A percentile compares a stretch with the other conserved stretches of the same genome.
These are phyloP conservation scores for Penicillium hordei DNA, from an alignment of 2,329 filamentous ascomycete species.

Conservation along the genomic window DNA sequence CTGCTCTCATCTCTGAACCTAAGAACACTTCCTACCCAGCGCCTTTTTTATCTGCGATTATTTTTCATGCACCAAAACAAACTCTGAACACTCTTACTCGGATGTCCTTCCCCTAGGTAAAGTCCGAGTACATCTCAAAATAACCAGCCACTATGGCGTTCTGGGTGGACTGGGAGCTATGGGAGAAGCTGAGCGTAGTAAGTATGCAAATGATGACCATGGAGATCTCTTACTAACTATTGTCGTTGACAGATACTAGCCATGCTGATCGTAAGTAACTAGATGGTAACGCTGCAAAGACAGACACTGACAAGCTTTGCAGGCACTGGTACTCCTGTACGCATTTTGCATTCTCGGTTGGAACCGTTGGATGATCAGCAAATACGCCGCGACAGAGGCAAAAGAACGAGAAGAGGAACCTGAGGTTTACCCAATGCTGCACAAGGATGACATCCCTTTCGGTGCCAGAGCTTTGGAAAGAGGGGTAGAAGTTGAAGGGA, in stretches of 20 bases:
- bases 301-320: slow-evolving; percentile 27
- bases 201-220: slow-evolving; percentile 40
- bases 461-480: slow-evolving; percentile 81
- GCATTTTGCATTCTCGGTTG: slow-evolving; percentile 65
- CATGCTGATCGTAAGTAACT: slow-evolving; percentile 59
- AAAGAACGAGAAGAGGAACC: slow-evolving; percentile 57
- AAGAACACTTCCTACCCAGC: neutral
- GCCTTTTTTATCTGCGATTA: neutral
- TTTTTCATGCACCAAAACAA: neutral
- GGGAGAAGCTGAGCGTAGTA: slow-evolving; percentile 90
- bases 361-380: slow-evolving; percentile 59
- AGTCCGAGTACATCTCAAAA: neutral
- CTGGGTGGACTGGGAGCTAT: slow-evolving; percentile 71
- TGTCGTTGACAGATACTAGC: slow-evolving; percentile 64
- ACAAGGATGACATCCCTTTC: slow-evolving; percentile 70
- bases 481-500: slow-evolving; percentile 80
- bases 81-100: neutral
- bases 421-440: slow-evolving; percentile 57
- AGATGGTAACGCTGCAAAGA: neutral
- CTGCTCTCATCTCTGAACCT: neutral
- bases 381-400: slow-evolving; percentile 64
- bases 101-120: neutral
- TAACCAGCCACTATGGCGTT: slow-evolving; percentile 47
- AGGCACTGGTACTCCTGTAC: slow-evolving; percentile 64
- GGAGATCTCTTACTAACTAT: slow-evolving; percentile 15